Evolutionary conservation across 202 grass and related monocot species (phyloP), one percentile per base, ranked within the genome.

Genomic region (Zizania palustris): DNA sequence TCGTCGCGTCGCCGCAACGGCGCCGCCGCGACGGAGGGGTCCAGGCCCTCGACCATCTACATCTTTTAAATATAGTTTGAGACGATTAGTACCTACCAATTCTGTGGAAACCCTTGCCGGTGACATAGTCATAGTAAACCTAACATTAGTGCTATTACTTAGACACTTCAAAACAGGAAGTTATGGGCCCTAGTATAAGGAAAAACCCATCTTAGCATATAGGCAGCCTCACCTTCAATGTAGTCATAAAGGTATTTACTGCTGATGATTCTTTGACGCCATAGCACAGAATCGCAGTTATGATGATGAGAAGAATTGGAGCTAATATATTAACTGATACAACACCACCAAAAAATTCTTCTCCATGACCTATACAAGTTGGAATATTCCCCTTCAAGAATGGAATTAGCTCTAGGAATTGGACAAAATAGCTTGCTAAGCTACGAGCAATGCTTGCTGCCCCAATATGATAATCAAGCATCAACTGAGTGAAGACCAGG

Each of bases 361-460:
- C 80, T 3, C 92, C 96, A 72, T 93, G 82, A 16, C 96, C 96
- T 67, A 99, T 93, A 89, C 96, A 99, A 40, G 51, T 95, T 39
- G 96, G 96, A 77, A 95, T 75, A 74, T 79, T 45, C 4, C 92
- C 96, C 71, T 90, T 84, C 4, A 96, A 73, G 63, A 94, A 73
- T 1, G 96, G 91, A 78, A 99, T 70, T 48, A 99, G 74, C 74
- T 99, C 89, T 81, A 99, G 65, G 51, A 99, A 91, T 22, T 91
- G 89, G 71, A 93, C 71, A 37, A 92, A 89, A 83, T 99, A 99
- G 74, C 96, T 89, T 12, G 96, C 87, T 60, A 99, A 72, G 75
- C 96, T 99, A 66, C 92, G 84, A 46, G 96, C 92, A 82, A 99
- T 93, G 62, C 92, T 99, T 44, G 96, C 96, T 3, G 92, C 89